phyloP scores from a whole-genome alignment of 495 filamentous ascomycete species.

The Xylaria palmicola region DNA sequence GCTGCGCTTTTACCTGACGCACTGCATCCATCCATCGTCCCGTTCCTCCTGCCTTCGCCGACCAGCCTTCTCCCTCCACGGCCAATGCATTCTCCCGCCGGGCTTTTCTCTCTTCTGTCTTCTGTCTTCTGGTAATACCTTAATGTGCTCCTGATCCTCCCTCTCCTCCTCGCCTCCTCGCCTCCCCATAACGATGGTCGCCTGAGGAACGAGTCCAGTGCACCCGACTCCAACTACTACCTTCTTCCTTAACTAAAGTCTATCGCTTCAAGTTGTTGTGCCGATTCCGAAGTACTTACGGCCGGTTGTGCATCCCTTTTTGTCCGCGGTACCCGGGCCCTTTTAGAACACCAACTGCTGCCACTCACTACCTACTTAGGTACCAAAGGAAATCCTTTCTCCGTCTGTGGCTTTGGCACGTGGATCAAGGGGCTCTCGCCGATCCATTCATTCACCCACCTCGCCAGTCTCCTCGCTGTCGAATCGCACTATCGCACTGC shows the following conservation, averaged over 20 bases:
- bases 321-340: not conserved
- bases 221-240: not conserved
- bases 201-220: not conserved
- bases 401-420: constrained; percentile 5
- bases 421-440: not conserved
- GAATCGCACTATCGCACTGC: not conserved
- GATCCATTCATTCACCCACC: not conserved
- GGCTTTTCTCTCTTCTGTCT: constrained; percentile 8
- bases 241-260: not conserved
- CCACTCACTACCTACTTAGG: constrained; percentile 5
- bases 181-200: not conserved
- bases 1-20: constrained; percentile 3
- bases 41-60: constrained; percentile 9
- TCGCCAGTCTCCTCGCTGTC: not conserved
- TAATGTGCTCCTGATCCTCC: constrained; percentile 5
- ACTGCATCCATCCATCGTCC: not conserved
- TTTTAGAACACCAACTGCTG: constrained; percentile 6
- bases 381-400: constrained; percentile 2
- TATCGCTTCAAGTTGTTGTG: constrained; percentile 4
- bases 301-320: not conserved
- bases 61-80: constrained; percentile 3
- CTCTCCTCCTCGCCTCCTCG: not conserved
- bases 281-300: constrained; percentile 5
- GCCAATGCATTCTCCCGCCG: constrained; percentile 8
- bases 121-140: not conserved